These are phyloP conservation scores for Phialophora macrospora DNA, from an alignment of 2,329 filamentous ascomycete genomes.

Conservation along the genomic window DNA sequence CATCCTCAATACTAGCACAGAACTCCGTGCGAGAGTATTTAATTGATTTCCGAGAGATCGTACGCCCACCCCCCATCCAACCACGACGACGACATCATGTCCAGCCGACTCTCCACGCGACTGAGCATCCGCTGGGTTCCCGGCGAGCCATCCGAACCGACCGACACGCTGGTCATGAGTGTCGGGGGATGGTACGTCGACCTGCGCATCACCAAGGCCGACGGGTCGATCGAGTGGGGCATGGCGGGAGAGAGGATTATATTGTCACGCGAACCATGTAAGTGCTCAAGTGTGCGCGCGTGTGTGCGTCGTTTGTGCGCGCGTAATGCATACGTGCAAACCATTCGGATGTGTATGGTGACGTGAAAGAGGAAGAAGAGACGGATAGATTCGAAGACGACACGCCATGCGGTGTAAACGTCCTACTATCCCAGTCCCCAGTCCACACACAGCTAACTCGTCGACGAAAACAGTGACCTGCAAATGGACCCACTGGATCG, in stretches of 20 bases:
- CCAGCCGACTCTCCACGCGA: conserved; percentile 45
- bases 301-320: too few species aligned
- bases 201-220: conserved; percentile 47
- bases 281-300: conserved; percentile 22
- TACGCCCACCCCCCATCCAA: too few species aligned
- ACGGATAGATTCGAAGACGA: too few species aligned
- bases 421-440: not conserved
- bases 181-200: conserved; percentile 53
- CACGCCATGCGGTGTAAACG: too few species aligned
- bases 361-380: not conserved
- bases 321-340: too few species aligned
- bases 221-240: conserved; percentile 50
- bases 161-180: conserved; percentile 52
- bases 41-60: too few species aligned
- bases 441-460: not conserved
- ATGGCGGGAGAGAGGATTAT: conserved; percentile 50
- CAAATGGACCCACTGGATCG: conserved; percentile 33
- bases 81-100: not conserved
- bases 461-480: conserved; percentile 13
- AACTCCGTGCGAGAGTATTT: not conserved
- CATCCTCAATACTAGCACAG: not conserved
- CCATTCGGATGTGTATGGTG: too few species aligned
- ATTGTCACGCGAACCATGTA: conserved; percentile 46
- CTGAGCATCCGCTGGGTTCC: conserved; percentile 53
- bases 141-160: conserved; percentile 49